A percentile compares a stretch with the other conserved stretches of the same genome.
Conservation (phyloP, 495 filamentous ascomycete genomes). For the Clohesyomyces aquaticus region DNA sequence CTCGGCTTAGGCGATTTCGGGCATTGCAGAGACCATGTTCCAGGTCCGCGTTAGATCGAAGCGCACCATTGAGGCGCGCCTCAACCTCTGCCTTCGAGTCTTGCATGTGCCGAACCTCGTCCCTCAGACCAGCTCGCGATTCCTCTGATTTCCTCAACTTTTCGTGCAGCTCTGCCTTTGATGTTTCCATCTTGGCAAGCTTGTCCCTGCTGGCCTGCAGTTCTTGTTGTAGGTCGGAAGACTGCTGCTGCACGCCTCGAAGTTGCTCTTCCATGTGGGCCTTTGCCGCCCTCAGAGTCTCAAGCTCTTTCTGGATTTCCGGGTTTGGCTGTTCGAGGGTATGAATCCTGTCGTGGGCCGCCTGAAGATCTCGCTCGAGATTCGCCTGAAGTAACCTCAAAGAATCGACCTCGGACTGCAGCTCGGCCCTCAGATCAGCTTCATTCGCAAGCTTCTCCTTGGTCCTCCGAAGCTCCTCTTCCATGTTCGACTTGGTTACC, state of each 20-base stretch:
- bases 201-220: slow-evolving; percentile 15
- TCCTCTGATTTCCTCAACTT: slow-evolving; percentile 8
- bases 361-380: slow-evolving; percentile 25
- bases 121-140: slow-evolving; percentile 6
- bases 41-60: slow-evolving; percentile 5
- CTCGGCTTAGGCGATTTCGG: neutral
- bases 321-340: slow-evolving; percentile 5
- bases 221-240: slow-evolving; percentile 1
- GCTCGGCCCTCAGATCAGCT: neutral
- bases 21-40: slow-evolving; percentile 6
- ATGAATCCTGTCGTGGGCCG: slow-evolving; percentile 20
- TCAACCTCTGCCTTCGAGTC: slow-evolving; percentile 10
- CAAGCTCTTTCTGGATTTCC: slow-evolving; percentile 9
- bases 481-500: slow-evolving; percentile 7
- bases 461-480: slow-evolving; percentile 11
- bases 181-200: slow-evolving; percentile 6
- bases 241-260: neutral
- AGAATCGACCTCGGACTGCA: slow-evolving; percentile 25
- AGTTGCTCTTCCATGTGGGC: neutral
- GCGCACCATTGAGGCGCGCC: slow-evolving; percentile 5
- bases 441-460: slow-evolving; percentile 16
- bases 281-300: neutral
- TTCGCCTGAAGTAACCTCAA: slow-evolving; percentile 3
- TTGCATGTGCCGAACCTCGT: neutral
- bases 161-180: slow-evolving; percentile 1